A percentile compares a stretch with the other conserved stretches of the same genome.
Conservation (phyloP, 805 yeast genomes). For the Metschnikowia colocasiae region DNA sequence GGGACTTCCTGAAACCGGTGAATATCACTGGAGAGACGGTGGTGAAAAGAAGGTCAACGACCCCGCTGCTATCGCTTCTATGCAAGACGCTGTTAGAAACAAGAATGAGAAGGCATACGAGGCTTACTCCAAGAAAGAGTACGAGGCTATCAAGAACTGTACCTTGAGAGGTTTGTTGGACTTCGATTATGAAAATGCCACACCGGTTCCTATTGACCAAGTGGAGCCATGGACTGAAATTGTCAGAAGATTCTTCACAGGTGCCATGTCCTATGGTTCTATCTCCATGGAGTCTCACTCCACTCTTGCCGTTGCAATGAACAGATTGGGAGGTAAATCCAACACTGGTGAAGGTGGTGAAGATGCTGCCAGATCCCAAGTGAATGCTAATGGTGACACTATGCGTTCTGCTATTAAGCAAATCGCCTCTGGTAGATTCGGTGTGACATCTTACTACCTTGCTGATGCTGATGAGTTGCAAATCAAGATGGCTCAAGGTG, state of each 20-base stretch:
- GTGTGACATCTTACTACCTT: slow-evolving; percentile 91
- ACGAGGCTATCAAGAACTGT: slow-evolving; percentile 88
- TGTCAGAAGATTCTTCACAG: slow-evolving; percentile 96
- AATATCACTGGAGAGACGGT: slow-evolving; percentile 98
- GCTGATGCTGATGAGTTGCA: slow-evolving; percentile 97
- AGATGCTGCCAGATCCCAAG: slow-evolving; percentile 84
- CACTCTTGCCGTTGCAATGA: slow-evolving; percentile 97
- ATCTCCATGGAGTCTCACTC: slow-evolving; percentile 98
- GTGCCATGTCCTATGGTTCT: slow-evolving; percentile 99
- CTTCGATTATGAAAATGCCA: slow-evolving; percentile 70
- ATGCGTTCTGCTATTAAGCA: slow-evolving; percentile 99
- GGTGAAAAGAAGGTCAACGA: slow-evolving; percentile 95
- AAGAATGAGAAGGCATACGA: slow-evolving; percentile 92
- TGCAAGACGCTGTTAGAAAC: slow-evolving; percentile 98
- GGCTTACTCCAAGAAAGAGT: slow-evolving; percentile 82
- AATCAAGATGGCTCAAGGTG: slow-evolving; percentile 99
- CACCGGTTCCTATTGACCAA: slow-evolving; percentile 88
- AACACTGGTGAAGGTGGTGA: slow-evolving; percentile 99
- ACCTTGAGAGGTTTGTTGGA: slow-evolving; percentile 92
- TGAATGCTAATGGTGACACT: slow-evolving; percentile 85
- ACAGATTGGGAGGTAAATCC: slow-evolving; percentile 94
- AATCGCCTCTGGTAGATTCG: slow-evolving; percentile 96
- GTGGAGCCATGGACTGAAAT: slow-evolving; percentile 99
- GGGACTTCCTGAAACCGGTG: slow-evolving; percentile 90
- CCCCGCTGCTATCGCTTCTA: slow-evolving; percentile 89